A percentile compares a stretch with the other conserved stretches of the same genome.
phyloP scores from a whole-genome alignment of 805 yeast species.

The Blastobotrys muscicola region DNA sequence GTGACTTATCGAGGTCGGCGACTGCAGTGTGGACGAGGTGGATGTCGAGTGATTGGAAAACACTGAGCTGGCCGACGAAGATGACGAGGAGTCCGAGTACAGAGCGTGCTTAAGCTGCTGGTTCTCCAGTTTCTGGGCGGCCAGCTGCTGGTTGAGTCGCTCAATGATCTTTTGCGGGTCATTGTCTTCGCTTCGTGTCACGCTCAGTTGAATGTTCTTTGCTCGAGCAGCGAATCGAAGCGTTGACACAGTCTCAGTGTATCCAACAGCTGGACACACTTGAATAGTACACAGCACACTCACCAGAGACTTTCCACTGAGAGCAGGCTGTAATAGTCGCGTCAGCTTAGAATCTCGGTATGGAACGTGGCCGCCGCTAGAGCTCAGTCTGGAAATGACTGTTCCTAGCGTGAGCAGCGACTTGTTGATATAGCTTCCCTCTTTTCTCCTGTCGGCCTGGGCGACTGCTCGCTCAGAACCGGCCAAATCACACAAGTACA shows the following conservation, averaged over 20 bases:
- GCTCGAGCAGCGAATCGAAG: conserved; percentile 90
- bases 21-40: conserved; percentile 2
- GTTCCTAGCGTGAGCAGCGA: conserved; percentile 84
- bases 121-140: conserved; percentile 48
- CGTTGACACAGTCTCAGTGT: conserved; percentile 79
- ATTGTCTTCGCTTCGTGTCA: conserved; percentile 34
- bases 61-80: conserved; percentile 5
- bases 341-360: conserved; percentile 91
- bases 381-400: conserved; percentile 66
- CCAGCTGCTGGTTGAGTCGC: conserved; percentile 50
- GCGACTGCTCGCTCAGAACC: conserved; percentile 87
- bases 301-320: conserved; percentile 78
- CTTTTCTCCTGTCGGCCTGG: conserved; percentile 74
- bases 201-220: conserved; percentile 68
- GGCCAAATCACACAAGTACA: conserved; percentile 88
- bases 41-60: conserved; percentile 1
- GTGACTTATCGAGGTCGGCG: conserved; percentile 14
- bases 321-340: conserved; percentile 80
- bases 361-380: conserved; percentile 56
- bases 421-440: conserved; percentile 88
- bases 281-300: conserved; percentile 77
- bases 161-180: conserved; percentile 44
- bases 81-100: conserved; percentile 1
- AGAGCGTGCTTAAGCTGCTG: conserved; percentile 21
- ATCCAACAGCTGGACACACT: conserved; percentile 40